These are phyloP conservation scores for Vigna trinervia DNA, from an alignment of 306 rosid genomes.

Conservation along the genomic window DNA sequence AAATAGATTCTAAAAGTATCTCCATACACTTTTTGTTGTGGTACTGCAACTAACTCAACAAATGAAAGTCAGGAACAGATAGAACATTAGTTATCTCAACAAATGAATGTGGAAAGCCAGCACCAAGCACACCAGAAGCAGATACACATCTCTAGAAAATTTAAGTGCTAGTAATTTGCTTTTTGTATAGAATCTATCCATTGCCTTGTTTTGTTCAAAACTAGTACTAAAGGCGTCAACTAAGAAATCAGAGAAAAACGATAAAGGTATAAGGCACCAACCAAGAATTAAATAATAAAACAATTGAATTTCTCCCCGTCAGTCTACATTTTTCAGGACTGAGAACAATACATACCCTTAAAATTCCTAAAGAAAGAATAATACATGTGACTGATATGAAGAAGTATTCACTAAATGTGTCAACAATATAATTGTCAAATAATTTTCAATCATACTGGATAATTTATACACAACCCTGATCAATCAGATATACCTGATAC, in stretches of 20 bases:
- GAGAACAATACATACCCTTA: conserved; percentile 23
- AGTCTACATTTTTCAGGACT: conserved; percentile 9
- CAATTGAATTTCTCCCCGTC: conserved; percentile 5
- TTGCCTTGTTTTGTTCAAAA: conserved; percentile 19
- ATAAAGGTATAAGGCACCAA: background rate
- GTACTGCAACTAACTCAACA: background rate
- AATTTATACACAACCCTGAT: conserved; percentile 23
- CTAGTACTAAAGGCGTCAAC: conserved; percentile 28
- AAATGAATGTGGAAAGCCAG: conserved; percentile 28
- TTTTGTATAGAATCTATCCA: conserved; percentile 10
- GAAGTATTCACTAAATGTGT: conserved; percentile 29
- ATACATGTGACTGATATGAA: conserved; percentile 32
- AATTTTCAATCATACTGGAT: conserved; percentile 20
- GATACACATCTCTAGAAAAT: conserved; percentile 2
- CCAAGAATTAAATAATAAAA: conserved; percentile 18
- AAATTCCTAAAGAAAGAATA: conserved; percentile 23
- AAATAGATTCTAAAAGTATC: conserved; percentile 6
- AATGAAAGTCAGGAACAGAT: background rate
- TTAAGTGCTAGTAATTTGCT: background rate
- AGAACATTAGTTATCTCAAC: conserved; percentile 9
- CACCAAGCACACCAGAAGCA: background rate
- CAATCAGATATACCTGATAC: conserved; percentile 82
- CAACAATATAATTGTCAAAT: conserved; percentile 13
- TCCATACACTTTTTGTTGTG: conserved; percentile 22
- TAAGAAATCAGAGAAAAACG: conserved; percentile 4